Conservation (phyloP, 2,329 filamentous ascomycete species). For the Nigrospora sphaerica region DNA sequence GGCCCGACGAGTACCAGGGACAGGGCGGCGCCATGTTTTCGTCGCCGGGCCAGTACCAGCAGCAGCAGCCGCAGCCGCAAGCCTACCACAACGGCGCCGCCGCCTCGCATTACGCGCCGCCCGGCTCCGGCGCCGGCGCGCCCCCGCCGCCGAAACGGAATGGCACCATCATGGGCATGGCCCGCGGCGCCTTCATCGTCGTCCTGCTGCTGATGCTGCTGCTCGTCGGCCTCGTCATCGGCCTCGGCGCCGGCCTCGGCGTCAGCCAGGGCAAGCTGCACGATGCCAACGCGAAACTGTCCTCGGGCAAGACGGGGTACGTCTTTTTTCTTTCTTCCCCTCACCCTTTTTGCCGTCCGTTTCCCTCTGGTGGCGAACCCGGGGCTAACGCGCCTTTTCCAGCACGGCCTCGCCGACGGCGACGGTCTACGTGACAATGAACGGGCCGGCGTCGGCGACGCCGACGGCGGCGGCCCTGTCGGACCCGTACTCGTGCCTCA, state of each 20-base stretch:
- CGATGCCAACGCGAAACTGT: constrained; percentile 11
- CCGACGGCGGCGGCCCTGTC: constrained; percentile 6
- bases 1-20: no score
- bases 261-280: constrained; percentile 16
- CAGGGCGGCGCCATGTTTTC: no score
- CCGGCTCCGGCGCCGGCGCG: no score
- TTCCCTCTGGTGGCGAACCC: no score
- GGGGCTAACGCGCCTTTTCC: neutral
- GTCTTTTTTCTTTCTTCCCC: neutral
- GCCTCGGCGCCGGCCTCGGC: constrained; percentile 19
- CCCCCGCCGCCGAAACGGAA: neutral
- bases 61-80: no score
- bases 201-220: constrained; percentile 9
- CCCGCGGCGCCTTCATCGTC: constrained; percentile 9
- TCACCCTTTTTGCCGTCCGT: neutral
- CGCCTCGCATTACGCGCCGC: no score
- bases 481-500: constrained; percentile 3
- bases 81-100: no score
- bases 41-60: no score
- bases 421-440: constrained; percentile 1
- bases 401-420: constrained; percentile 1
- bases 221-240: constrained; percentile 16
- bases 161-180: constrained; percentile 7
- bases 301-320: constrained; percentile 5
- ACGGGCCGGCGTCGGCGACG: constrained; percentile 4